Evolutionary conservation across 495 filamentous ascomycete species (phyloP).

Genomic region (Penicillium tannophilum): DNA sequence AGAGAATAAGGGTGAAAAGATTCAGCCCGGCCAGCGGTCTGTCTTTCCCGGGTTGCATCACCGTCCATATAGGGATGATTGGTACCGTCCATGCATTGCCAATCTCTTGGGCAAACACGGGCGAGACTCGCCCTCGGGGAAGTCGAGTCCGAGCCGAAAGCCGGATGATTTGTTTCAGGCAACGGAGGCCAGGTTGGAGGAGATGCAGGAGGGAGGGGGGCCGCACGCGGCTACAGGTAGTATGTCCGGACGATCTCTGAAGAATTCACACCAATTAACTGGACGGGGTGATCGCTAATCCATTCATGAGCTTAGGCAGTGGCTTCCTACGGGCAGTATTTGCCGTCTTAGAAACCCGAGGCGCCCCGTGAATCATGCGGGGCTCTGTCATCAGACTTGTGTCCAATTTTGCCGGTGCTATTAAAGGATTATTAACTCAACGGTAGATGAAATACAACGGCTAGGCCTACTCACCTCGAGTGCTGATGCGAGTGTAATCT

Average conservation of each 20-base stretch:
- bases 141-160: slow-evolving; percentile 1
- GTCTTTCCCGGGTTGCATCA: slow-evolving; percentile 10
- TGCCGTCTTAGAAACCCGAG: slow-evolving; percentile 61
- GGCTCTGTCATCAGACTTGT: slow-evolving; percentile 86
- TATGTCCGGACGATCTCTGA: slow-evolving; percentile 12
- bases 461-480: slow-evolving; percentile 52
- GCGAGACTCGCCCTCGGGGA: neutral
- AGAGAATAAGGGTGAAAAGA: neutral
- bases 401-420: slow-evolving; percentile 83
- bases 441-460: neutral
- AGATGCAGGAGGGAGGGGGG: slow-evolving; percentile 2
- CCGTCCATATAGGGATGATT: slow-evolving; percentile 9
- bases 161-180: slow-evolving; percentile 7
- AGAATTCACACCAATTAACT: slow-evolving; percentile 30
- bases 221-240: slow-evolving; percentile 11
- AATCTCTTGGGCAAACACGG: slow-evolving; percentile 4
- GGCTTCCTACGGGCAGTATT: slow-evolving; percentile 69
- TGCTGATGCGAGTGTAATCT: slow-evolving; percentile 60
- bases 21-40: slow-evolving; percentile 22
- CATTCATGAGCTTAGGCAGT: slow-evolving; percentile 69
- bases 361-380: slow-evolving; percentile 72
- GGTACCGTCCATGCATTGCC: slow-evolving; percentile 8
- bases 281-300: slow-evolving; percentile 50
- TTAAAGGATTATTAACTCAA: slow-evolving; percentile 18
- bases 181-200: neutral